Base-by-base conservation (phyloP, 805 yeast species). In the Starmerella sirachaensis region DNA sequence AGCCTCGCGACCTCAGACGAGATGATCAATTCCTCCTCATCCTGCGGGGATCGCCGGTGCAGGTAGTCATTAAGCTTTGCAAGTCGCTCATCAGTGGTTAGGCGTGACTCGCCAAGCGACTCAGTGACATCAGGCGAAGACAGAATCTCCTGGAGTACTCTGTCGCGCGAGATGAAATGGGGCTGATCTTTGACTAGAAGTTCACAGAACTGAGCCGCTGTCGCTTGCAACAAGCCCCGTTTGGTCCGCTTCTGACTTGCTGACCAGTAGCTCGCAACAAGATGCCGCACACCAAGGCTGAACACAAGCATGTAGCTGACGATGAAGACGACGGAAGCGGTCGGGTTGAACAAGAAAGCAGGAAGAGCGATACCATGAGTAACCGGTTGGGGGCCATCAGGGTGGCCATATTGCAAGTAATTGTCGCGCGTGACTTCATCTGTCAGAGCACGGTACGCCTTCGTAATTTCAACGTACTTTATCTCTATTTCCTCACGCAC, bases 331-430 rank as follows among this genome's bases (percentile, higher is more conserved):
- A 78, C 70, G 4, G 93, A 76, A 17, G 76, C 76, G 41, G 75
- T 68, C 29, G 93, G 85, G 47, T 84, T 94, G 21, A 93, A 81
- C 44, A 91, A 67, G 61, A 82, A 84, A 56, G 79, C 76, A 22
- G 99, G 99, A 48, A 91, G 63, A 0, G 97, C 99, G 58, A 91
- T 85, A 45, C 98, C 98, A 57, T 84, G 95, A 16, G 78, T 64
- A 14, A 78, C 69, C 19, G 82, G 82, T 59, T 83, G 94, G 29
- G 93, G 94, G 29, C 98, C 98, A 63, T 91, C 99, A 4, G 99
- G 99, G 57, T 93, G 94, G 34, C 99, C 99, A 54, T 78, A 91
- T 50, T 73, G 76, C 51, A 78, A 64, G 58, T 72, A 85, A 57
- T 91, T 91, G 50, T 81, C 82, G 51, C 74, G 79, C 3, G 82